These are phyloP conservation scores for Rhodotorula graminis DNA, from an alignment of 768 basidiomycete genomes.

Conservation along the genomic window DNA sequence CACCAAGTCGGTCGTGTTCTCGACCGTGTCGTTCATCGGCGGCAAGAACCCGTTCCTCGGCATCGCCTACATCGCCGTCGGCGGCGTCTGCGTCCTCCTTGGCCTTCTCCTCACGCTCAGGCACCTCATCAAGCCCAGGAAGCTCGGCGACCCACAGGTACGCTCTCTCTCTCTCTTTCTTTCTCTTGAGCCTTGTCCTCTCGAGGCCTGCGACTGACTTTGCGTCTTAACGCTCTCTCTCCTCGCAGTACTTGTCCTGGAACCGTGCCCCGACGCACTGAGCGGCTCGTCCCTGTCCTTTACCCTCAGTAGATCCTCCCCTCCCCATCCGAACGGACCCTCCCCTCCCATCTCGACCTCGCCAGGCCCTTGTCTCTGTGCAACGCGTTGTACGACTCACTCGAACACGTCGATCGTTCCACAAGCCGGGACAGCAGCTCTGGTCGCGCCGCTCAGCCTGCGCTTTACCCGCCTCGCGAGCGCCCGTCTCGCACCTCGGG, in stretches of 20 bases:
- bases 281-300: neutral
- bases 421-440: too few species aligned
- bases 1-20: conserved; percentile 93
- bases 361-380: neutral
- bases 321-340: neutral
- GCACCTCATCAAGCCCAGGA: conserved; percentile 90
- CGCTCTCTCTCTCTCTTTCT: neutral
- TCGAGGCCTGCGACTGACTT: neutral
- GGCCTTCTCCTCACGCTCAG: conserved; percentile 83
- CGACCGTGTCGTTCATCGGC: conserved; percentile 97
- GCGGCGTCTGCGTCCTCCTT: conserved; percentile 78
- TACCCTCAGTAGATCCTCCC: neutral
- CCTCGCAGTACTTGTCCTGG: conserved; percentile 32
- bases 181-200: neutral
- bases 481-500: too few species aligned
- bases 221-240: too few species aligned
- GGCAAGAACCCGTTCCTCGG: conserved; percentile 98
- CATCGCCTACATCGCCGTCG: conserved; percentile 91
- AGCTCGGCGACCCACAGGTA: conserved; percentile 43
- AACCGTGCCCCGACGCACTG: conserved; percentile 25
- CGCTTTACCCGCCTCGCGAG: too few species aligned
- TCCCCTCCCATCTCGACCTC: neutral
- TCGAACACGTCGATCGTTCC: too few species aligned
- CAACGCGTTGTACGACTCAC: neutral
- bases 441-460: too few species aligned